Base-by-base conservation (phyloP, 371 early-diverging fungal genomes). In the Phascolomyces articulosus region DNA sequence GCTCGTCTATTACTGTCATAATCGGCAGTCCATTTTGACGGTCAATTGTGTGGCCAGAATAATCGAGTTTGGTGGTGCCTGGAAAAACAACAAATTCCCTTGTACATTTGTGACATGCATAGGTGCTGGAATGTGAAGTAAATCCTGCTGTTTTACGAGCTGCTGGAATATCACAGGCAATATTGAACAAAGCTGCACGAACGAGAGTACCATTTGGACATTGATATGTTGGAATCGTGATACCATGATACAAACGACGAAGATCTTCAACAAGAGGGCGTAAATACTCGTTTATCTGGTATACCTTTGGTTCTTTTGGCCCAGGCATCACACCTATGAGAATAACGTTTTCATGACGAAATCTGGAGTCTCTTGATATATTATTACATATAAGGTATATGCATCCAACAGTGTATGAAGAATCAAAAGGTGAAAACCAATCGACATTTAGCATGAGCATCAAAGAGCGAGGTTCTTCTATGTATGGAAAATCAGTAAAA, bases 341-440 rank as follows among this genome's bases (percentile, higher is more conserved):
- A 40, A 70, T 40, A 11, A 63, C 61, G 49, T 70, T 70, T n/a
- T 60, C 40, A 2, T 24, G n/a, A 31, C 34, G 44, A 24, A 23
- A 55, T 60, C n/a, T 57, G 49, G 51, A 51, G 1, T 44, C 55
- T 0, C 63, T 8, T 24, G 66, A 63, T 23, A 70, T 26, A 29
- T 70, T 70, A 20, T 63, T 59, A 16, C 62, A 49, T 2, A 56
- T 49, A 0, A 70, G 23, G 23, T 63, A 66, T 2, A 66, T 66
- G 10, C n/a, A 60, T 0, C 70, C 70, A 40, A 16, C 38, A 9
- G 63, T 55, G 29, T 63, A 53, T 0, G 28, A 23, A 24, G 10
- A 15, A 9, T 26, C 24, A 34, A 53, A 70, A 0, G 62, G 49
- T 31, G 61, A 38, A 28, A 70, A 70, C 63, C 66, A 66, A 28